These are phyloP conservation scores for Exophiala calicioides DNA, from an alignment of 2,329 filamentous ascomycete species.

Conservation along the genomic window DNA sequence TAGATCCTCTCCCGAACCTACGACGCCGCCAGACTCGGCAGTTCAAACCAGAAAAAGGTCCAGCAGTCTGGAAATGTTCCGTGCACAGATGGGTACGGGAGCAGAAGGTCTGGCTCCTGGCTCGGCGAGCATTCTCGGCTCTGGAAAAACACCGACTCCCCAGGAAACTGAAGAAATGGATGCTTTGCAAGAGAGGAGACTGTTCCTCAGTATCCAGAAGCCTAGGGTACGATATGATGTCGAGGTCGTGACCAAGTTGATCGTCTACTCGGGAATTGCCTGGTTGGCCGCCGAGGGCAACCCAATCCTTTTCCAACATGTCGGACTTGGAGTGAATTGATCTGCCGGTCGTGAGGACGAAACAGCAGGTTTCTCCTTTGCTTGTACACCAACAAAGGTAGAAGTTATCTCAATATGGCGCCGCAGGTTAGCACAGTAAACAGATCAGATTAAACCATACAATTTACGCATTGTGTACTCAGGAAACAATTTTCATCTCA, in stretches of 20 bases:
- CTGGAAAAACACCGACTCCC: constrained; percentile 13
- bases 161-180: constrained; percentile 34
- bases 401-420: no score
- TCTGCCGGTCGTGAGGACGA: no score
- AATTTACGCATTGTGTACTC: no score
- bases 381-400: background rate
- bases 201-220: constrained; percentile 81
- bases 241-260: constrained; percentile 95
- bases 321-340: constrained; percentile 25
- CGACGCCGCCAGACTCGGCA: background rate
- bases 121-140: constrained; percentile 1
- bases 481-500: no score
- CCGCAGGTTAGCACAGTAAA: no score
- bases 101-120: constrained; percentile 16
- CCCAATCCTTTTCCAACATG: constrained; percentile 67
- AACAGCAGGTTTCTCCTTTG: no score
- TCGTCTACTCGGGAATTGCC: constrained; percentile 92
- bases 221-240: constrained; percentile 94
- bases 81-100: constrained; percentile 73
- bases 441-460: no score
- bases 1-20: constrained; percentile 15
- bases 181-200: constrained; percentile 64
- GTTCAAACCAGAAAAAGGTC: constrained; percentile 25
- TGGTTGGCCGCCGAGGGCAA: constrained; percentile 77
- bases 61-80: constrained; percentile 61